These are phyloP conservation scores for Fusarium austroafricanum DNA, from an alignment of 2,329 filamentous ascomycete genomes.

Conservation along the genomic window DNA sequence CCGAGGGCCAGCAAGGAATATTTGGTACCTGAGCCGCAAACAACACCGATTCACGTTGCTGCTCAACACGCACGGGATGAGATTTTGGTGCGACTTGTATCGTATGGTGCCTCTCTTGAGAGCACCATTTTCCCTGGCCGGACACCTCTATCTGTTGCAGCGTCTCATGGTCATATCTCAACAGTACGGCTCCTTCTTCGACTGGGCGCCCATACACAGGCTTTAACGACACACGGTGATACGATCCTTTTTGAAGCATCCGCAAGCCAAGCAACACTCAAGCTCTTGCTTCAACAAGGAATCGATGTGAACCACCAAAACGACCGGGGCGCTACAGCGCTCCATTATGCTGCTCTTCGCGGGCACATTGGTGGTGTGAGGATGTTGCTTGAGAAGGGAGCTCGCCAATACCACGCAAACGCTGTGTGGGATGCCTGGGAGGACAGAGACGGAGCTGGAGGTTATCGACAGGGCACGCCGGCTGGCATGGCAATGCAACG, in stretches of 20 bases:
- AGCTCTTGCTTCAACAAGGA: constrained; percentile 42
- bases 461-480: constrained; percentile 46
- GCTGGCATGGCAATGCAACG: constrained; percentile 46
- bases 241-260: constrained; percentile 46
- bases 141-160: constrained; percentile 43
- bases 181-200: constrained; percentile 44
- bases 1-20: constrained; percentile 34
- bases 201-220: constrained; percentile 40
- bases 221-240: constrained; percentile 45
- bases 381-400: constrained; percentile 43
- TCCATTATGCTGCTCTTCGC: constrained; percentile 45
- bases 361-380: constrained; percentile 41
- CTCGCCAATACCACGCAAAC: constrained; percentile 44
- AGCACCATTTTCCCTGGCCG: constrained; percentile 46
- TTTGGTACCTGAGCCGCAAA: constrained; percentile 43
- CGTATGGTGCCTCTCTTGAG: constrained; percentile 41
- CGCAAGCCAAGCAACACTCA: constrained; percentile 43
- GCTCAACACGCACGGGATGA: constrained; percentile 46
- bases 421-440: constrained; percentile 47
- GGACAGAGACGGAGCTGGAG: constrained; percentile 41
- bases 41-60: constrained; percentile 44
- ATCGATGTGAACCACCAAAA: constrained; percentile 46
- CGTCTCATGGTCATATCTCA: constrained; percentile 44
- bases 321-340: constrained; percentile 44
- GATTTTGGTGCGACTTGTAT: constrained; percentile 42